Percentiles rank a stretch among this genome's conserved stretches.
Conservation (phyloP, 306 rosid genomes). For the Prunus armeniaca region DNA sequence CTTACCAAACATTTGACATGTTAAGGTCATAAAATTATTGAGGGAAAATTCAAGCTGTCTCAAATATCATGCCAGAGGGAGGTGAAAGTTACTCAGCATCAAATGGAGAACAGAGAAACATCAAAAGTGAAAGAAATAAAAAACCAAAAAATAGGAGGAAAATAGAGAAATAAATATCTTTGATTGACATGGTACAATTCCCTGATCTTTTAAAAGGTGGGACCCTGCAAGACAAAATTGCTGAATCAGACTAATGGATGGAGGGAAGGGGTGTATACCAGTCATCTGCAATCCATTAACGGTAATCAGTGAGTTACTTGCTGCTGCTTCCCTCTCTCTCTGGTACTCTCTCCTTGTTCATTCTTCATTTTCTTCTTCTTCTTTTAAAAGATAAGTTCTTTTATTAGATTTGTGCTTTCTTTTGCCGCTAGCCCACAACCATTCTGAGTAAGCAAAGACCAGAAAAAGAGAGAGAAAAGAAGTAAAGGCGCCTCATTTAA, state of each 20-base stretch:
- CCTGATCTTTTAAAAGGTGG: background rate
- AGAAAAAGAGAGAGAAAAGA: background rate
- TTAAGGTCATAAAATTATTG: too few species aligned
- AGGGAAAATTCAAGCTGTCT: too few species aligned
- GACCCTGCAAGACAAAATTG: background rate
- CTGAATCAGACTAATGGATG: background rate
- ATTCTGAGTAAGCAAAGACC: background rate
- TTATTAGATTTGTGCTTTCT: background rate
- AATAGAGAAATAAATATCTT: too few species aligned
- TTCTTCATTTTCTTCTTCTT: background rate
- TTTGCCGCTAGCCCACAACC: background rate
- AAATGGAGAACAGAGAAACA: too few species aligned
- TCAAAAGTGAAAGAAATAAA: too few species aligned
- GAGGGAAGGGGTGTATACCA: slow-evolving; percentile 4
- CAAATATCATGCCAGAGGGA: too few species aligned
- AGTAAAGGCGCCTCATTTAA: background rate
- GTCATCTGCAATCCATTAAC: slow-evolving; percentile 19
- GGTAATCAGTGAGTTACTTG: background rate
- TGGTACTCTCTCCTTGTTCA: background rate
- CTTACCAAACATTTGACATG: background rate
- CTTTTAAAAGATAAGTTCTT: background rate
- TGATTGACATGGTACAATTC: background rate
- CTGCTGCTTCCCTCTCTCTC: background rate
- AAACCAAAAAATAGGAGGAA: too few species aligned
- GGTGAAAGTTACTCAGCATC: too few species aligned